These are phyloP conservation scores for Paramecium sonneborni DNA, from an alignment of 73 alveolate species.

Conservation along the genomic window DNA sequence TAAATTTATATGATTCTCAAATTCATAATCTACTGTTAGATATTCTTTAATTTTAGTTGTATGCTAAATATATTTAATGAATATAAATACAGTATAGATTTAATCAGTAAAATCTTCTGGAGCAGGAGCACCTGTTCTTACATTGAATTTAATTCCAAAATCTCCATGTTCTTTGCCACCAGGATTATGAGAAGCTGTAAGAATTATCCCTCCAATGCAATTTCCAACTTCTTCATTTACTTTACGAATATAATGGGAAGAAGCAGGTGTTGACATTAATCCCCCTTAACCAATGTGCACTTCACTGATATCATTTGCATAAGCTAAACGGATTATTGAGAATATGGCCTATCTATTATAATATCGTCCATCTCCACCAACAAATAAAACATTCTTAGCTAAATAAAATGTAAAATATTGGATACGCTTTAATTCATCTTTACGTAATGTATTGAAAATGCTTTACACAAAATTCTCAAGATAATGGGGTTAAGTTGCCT, in stretches of 20 bases:
- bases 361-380: conserved; percentile 99
- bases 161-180: conserved; percentile 96
- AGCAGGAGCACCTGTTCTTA: conserved; percentile 98
- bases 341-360: conserved; percentile 92
- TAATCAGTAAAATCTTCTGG: conserved; percentile 91
- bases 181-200: conserved; percentile 99
- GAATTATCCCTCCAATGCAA: conserved; percentile 94
- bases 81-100: conserved; percentile 78
- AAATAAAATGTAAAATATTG: background rate
- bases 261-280: conserved; percentile 97
- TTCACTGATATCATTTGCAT: conserved; percentile 91
- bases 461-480: conserved; percentile 95
- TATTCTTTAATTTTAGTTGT: conserved; percentile 75
- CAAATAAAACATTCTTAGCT: conserved; percentile 82
- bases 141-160: conserved; percentile 97
- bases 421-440: conserved; percentile 85
- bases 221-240: conserved; percentile 86
- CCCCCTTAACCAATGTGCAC: conserved; percentile 94
- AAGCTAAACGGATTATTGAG: conserved; percentile 87
- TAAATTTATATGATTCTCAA: conserved; percentile 72
- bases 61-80: conserved; percentile 65
- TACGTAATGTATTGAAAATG: conserved; percentile 84
- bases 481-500: conserved; percentile 81
- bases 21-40: conserved; percentile 75
- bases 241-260: conserved; percentile 89